Percentiles rank a stretch among this genome's conserved stretches.
Evolutionary conservation across 129 eudicot species (phyloP).

Genomic region (Tagetes patula): DNA sequence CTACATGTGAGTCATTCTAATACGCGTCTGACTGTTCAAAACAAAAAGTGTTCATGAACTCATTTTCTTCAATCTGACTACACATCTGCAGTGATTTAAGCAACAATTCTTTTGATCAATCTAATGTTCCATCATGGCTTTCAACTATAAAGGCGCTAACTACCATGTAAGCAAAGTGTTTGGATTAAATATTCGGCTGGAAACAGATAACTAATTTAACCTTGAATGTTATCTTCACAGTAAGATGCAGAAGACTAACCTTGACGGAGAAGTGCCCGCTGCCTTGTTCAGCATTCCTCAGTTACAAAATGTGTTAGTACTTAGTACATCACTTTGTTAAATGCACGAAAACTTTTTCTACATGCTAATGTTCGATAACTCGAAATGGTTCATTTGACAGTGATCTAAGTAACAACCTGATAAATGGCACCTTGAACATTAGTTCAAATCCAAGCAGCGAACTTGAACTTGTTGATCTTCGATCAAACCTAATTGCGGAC

Average conservation of each 20-base stretch:
- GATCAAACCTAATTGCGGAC: conserved; percentile 35
- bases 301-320: conserved; percentile 60
- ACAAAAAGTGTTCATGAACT: not conserved
- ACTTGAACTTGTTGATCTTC: conserved; percentile 65
- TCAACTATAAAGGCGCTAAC: conserved; percentile 43
- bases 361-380: conserved; percentile 39
- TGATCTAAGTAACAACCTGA: conserved; percentile 50
- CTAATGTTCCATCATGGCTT: conserved; percentile 46
- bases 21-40: not conserved
- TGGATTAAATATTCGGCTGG: not conserved
- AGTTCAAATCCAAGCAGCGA: conserved; percentile 46
- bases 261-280: conserved; percentile 58
- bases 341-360: not conserved
- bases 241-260: conserved; percentile 47
- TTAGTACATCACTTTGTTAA: conserved; percentile 20
- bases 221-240: conserved; percentile 27
- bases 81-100: conserved; percentile 47
- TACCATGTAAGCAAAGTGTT: conserved; percentile 42
- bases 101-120: conserved; percentile 40
- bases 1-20: conserved; percentile 34
- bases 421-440: conserved; percentile 57
- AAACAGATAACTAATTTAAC: not conserved
- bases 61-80: not conserved
- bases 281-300: conserved; percentile 51
- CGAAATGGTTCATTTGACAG: conserved; percentile 5